A percentile compares a stretch with the other conserved stretches of the same genome.
These are phyloP conservation scores for Phytophthora europaea DNA, from an alignment of 352 stramenopile genomes.

Conservation along the genomic window DNA sequence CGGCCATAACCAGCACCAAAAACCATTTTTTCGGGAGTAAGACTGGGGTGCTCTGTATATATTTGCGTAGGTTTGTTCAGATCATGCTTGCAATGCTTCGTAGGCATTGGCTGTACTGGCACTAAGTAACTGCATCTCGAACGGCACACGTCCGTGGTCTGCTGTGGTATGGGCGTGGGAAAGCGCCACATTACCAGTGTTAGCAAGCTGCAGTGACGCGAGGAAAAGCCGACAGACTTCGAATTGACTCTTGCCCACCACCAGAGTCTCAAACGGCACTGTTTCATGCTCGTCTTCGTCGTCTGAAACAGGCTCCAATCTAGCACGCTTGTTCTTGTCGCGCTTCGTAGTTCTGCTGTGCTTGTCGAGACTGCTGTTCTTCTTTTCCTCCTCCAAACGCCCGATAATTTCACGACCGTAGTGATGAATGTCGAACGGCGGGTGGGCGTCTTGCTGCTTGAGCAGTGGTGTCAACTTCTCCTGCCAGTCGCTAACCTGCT, in stretches of 20 bases:
- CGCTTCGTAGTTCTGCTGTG: slow-evolving; percentile 33
- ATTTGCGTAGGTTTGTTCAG: slow-evolving; percentile 22
- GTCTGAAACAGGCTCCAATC: slow-evolving; percentile 15
- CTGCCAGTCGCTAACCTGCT: slow-evolving; percentile 83
- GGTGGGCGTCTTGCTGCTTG: slow-evolving; percentile 73
- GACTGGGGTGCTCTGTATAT: slow-evolving; percentile 26
- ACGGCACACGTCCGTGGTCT: slow-evolving; percentile 67
- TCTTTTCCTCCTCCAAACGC: slow-evolving; percentile 56
- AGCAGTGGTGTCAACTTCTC: slow-evolving; percentile 77
- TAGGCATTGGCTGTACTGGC: slow-evolving; percentile 70
- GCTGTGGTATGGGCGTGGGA: slow-evolving; percentile 72
- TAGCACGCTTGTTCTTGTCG: slow-evolving; percentile 43
- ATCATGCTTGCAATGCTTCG: slow-evolving; percentile 60
- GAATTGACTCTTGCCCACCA: slow-evolving; percentile 63
- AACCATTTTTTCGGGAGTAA: not conserved
- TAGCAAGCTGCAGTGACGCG: slow-evolving; percentile 92
- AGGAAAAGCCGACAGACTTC: slow-evolving; percentile 93
- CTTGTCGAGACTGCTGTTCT: slow-evolving; percentile 22
- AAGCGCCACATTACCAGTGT: slow-evolving; percentile 90
- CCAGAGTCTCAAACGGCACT: slow-evolving; percentile 70
- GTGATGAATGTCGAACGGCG: slow-evolving; percentile 81
- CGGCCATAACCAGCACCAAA: not conserved
- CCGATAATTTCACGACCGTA: slow-evolving; percentile 72
- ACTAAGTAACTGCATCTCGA: slow-evolving; percentile 76
- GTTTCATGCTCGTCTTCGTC: slow-evolving; percentile 28